Conservation (phyloP, 2,329 filamentous ascomycete species). For the Ophiostoma ips region DNA sequence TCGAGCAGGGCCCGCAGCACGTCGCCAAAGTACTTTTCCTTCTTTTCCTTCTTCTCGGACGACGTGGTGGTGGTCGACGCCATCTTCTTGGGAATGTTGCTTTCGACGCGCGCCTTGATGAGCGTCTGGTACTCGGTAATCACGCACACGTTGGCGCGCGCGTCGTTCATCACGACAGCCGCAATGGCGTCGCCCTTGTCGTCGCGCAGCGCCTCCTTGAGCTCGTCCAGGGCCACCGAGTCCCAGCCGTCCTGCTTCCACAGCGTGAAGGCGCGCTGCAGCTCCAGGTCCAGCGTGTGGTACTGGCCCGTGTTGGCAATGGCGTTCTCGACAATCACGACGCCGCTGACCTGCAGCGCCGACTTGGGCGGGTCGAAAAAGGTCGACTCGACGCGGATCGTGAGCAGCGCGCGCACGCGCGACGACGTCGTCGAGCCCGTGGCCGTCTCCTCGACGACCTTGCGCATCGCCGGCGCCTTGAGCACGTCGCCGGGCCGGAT, state of each 20-base stretch:
- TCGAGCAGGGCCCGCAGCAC: constrained; percentile 62
- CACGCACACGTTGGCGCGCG: constrained; percentile 67
- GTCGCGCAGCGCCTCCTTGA: constrained; percentile 49
- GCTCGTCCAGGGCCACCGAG: constrained; percentile 64
- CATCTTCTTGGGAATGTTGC: constrained; percentile 49
- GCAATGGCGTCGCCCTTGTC: constrained; percentile 71
- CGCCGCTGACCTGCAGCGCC: constrained; percentile 41
- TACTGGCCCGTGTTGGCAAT: constrained; percentile 40
- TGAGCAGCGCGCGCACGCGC: constrained; percentile 43
- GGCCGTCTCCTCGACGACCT: constrained; percentile 33
- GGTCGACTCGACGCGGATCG: constrained; percentile 40
- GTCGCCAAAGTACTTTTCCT: constrained; percentile 66
- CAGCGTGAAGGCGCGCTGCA: constrained; percentile 75
- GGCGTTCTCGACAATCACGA: constrained; percentile 37
- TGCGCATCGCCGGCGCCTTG: constrained; percentile 41
- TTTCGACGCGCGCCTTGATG: constrained; percentile 55
- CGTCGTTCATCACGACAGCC: constrained; percentile 88
- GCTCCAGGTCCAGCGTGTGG: constrained; percentile 63
- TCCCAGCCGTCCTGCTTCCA: constrained; percentile 85
- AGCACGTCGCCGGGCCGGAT: constrained; percentile 39
- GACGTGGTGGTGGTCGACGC: constrained; percentile 24
- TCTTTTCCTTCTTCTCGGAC: constrained; percentile 42
- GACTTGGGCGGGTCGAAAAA: constrained; percentile 44
- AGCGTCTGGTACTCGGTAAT: constrained; percentile 71
- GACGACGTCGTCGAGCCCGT: constrained; percentile 34